Conservation (phyloP, 805 yeast species). For the Candida insectorum region DNA sequence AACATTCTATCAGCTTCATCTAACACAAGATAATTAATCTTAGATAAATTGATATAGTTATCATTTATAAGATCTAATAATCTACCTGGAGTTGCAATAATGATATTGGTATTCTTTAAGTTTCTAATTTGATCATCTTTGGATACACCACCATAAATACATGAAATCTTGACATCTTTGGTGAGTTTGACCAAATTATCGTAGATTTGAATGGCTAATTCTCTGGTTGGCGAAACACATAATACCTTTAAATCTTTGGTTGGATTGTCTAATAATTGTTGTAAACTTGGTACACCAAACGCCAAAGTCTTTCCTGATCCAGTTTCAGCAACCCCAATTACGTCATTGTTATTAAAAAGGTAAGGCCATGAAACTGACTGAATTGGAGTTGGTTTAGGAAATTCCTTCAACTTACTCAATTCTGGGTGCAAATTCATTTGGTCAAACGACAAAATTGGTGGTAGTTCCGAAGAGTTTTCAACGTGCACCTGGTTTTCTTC, state of each 20-base stretch:
- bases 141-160: slow-evolving; percentile 96
- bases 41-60: slow-evolving; percentile 68
- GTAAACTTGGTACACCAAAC: slow-evolving; percentile 95
- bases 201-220: slow-evolving; percentile 88
- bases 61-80: slow-evolving; percentile 86
- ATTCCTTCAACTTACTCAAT: slow-evolving; percentile 59
- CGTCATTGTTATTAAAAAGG: slow-evolving; percentile 72
- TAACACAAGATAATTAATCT: slow-evolving; percentile 74
- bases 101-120: slow-evolving; percentile 66
- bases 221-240: slow-evolving; percentile 95
- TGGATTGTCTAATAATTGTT: slow-evolving; percentile 49
- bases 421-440: slow-evolving; percentile 54
- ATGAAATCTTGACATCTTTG: slow-evolving; percentile 66
- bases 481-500: slow-evolving; percentile 72
- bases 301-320: slow-evolving; percentile 98
- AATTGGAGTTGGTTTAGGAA: slow-evolving; percentile 92
- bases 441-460: slow-evolving; percentile 69
- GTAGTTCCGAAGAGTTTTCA: slow-evolving; percentile 54
- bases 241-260: slow-evolving; percentile 64
- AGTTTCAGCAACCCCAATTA: slow-evolving; percentile 96
- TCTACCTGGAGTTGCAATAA: slow-evolving; percentile 98
- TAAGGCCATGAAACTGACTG: slow-evolving; percentile 96
- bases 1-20: slow-evolving; percentile 99
- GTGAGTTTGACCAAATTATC: slow-evolving; percentile 75
- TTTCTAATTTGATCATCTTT: slow-evolving; percentile 84